Evolutionary conservation across 1,284 basidiomycete genomes (phyloP), one percentile per base, ranked within the genome.

Genomic region (Rhodotorula mucilaginosa): DNA sequence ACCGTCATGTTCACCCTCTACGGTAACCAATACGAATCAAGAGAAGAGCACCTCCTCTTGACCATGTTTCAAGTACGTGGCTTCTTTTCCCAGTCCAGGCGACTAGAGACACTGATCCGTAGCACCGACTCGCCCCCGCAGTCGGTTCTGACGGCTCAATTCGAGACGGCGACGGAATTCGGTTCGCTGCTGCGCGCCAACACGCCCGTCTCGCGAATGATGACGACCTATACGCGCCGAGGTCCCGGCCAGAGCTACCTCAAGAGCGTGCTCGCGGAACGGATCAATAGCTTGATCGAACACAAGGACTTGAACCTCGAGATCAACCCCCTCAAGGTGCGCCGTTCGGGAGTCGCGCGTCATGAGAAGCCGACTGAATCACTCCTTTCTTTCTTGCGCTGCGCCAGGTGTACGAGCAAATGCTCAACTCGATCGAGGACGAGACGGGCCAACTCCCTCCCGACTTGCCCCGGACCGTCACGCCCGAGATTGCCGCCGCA

Each of bases 1-100:
- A 99, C 97, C 6, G 96, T 99, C 83, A 99, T 99, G 97, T 99
- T 99, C 83, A 98, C 96, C 26, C 88, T 99, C 49, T 99, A 98
- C 82, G 97, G 96, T 77, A 98, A 98, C 84, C 97, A 99, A 83
- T 99, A 99, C 84, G 97, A 99, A 84, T 93, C 91, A 80, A 87
- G 96, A 78, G 97, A 99, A 84, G 97, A 99, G 83, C 97, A 99
- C 83, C 84, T 99, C 61, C 88, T 99, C 69, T 86, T 99, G 77
- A 98, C 96, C 71, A 98, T 99, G 96, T 98, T 99, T 83, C 87
- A 87, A 80, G 86, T 85, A 72, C 76, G 84, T 7, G 10, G 2
- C 34, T 2, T 48, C 34, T 23, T 34, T 58, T 12, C 16, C 31
- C 26, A 16, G 3, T 18, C 29, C 18, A 7, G 16, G 23, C 12